Evolutionary conservation across 768 basidiomycete genomes (phyloP), one percentile per base, ranked within the genome.

Genomic region (Trametes villosa): DNA sequence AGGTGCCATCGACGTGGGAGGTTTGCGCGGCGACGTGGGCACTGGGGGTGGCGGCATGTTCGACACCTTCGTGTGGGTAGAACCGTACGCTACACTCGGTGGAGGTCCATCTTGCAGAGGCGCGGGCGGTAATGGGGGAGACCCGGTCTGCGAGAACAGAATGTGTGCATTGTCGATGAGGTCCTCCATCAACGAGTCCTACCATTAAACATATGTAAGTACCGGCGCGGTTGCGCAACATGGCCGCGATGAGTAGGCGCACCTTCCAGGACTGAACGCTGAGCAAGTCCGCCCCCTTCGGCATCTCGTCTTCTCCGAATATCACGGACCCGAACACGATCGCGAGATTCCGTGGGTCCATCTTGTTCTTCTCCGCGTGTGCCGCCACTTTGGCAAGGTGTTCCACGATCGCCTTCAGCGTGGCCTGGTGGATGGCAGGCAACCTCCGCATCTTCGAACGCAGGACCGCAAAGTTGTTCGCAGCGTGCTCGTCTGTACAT

Each of bases 301-400:
- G 87, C 57, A 94, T 81, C 62, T 96, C 92, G 62, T 97, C 94
- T 72, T 96, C 93, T 7, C 94, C 94, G 65, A 97, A 95, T 47
- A 97, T 85, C 24, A 94, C 92, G 9, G 86, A 80, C 20, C 90
- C 89, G 75, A 96, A 96, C 4, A 95, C 88, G 47, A 97, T 95
- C 3, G 94, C 92, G 24, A 97, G 78, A 70, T 96, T 97, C 78
- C 89, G 94, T 3, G 88, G 79, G 67, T 94, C 95, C 95, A 97
- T 97, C 75, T 96, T 96, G 71, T 96, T 97, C 70, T 83, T 86
- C 27, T 88, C 86, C 22, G 80, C 79, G 34, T 79, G 78, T 5
- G 86, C 76, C 3, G 86, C 83, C 15, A 97, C 86, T 15, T 88
- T 82, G 3, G 87, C 78, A 18, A 97, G 83, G 72, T 96, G 95